phyloP scores from a whole-genome alignment of 2,329 filamentous ascomycete genomes.

The Aulographum hederae region DNA sequence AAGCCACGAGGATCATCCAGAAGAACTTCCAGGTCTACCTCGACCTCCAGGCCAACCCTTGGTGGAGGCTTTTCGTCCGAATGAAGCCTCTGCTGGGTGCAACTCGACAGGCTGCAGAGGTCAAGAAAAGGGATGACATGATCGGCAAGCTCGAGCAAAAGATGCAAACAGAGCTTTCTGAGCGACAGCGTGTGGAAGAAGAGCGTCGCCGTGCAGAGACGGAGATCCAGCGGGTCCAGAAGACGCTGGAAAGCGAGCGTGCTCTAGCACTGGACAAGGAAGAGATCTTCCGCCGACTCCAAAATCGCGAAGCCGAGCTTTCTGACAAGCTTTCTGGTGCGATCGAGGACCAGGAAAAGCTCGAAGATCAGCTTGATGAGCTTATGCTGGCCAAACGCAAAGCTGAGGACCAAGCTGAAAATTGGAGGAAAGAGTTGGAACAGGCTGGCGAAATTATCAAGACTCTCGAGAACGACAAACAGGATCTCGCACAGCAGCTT shows the following conservation, averaged over 20 bases:
- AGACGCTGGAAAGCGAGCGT: constrained; percentile 87
- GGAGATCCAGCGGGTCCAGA: constrained; percentile 78
- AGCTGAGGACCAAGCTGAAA: constrained; percentile 68
- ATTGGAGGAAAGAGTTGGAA: constrained; percentile 65
- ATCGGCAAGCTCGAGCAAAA: constrained; percentile 75
- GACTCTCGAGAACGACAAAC: constrained; percentile 74
- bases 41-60: constrained; percentile 77
- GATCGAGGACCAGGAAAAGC: constrained; percentile 79
- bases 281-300: constrained; percentile 94
- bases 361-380: constrained; percentile 85
- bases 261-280: constrained; percentile 95
- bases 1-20: constrained; percentile 89
- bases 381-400: constrained; percentile 78
- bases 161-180: constrained; percentile 57
- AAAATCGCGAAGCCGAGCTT: constrained; percentile 76
- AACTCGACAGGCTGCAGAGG: constrained; percentile 78
- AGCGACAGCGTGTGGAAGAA: constrained; percentile 70
- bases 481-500: constrained; percentile 48
- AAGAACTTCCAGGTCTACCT: constrained; percentile 86
- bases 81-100: constrained; percentile 92
- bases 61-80: constrained; percentile 89
- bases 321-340: constrained; percentile 85
- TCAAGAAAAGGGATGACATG: constrained; percentile 87
- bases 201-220: constrained; percentile 73
- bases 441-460: constrained; percentile 79